Percentiles rank a stretch among this genome's conserved stretches.
These are phyloP conservation scores for Ottelia alismoides DNA, from an alignment of 106 monocot species.

Conservation along the genomic window DNA sequence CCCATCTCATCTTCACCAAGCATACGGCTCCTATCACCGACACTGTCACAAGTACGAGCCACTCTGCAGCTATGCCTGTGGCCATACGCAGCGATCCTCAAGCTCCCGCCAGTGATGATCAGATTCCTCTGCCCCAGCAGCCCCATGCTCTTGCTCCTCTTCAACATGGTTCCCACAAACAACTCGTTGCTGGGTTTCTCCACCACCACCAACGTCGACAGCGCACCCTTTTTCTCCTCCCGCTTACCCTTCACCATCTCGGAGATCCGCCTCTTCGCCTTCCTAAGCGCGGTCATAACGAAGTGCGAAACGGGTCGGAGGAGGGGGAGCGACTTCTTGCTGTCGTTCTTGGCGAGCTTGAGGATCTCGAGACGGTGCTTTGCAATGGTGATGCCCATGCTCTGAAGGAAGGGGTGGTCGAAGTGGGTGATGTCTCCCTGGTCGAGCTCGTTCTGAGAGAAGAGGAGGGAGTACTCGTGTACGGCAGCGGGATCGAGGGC, in stretches of 20 bases:
- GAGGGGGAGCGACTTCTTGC: not conserved
- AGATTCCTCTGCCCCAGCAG: conserved; percentile 3
- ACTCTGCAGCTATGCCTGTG: not conserved
- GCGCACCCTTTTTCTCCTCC: conserved; percentile 4
- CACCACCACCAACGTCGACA: not conserved
- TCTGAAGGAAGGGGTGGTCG: conserved; percentile 64
- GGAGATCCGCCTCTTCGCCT: conserved; percentile 15
- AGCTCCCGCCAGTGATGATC: conserved; percentile 12
- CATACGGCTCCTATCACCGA: not conserved
- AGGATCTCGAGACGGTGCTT: conserved; percentile 55
- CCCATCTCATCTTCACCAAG: no score
- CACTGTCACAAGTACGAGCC: not conserved
- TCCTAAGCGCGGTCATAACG: conserved; percentile 9
- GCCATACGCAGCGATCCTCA: not conserved
- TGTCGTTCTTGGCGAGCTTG: conserved; percentile 28
- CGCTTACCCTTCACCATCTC: not conserved
- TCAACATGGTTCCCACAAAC: conserved; percentile 1
- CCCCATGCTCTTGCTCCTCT: conserved; percentile 4
- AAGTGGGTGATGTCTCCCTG: conserved; percentile 46
- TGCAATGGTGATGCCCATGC: conserved; percentile 71
- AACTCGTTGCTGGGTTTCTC: not conserved
- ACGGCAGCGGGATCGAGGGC: conserved; percentile 19
- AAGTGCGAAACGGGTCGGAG: conserved; percentile 2
- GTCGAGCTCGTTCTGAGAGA: conserved; percentile 63
- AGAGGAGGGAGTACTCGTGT: conserved; percentile 35